A percentile compares a stretch with the other conserved stretches of the same genome.
Evolutionary conservation across 495 filamentous ascomycete genomes (phyloP).

Genomic region (Chaetomium tenue): DNA sequence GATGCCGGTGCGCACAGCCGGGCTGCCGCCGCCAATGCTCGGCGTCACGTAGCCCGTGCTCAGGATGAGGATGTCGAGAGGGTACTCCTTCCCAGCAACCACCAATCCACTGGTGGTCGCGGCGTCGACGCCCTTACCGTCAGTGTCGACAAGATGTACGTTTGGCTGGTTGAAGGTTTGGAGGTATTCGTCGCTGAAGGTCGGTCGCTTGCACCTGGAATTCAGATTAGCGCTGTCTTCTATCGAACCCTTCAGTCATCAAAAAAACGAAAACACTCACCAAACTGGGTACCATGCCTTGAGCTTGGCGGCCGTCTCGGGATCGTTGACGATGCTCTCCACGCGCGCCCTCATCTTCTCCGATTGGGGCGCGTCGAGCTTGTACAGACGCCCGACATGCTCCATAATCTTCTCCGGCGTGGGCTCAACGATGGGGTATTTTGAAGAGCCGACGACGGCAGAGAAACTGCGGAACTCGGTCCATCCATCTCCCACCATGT

Average conservation of each 20-base stretch:
- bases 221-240: neutral
- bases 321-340: constrained; percentile 45
- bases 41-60: constrained; percentile 50
- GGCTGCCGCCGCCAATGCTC: constrained; percentile 33
- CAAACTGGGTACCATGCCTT: constrained; percentile 47
- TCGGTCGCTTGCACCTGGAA: constrained; percentile 44
- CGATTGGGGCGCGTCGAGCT: constrained; percentile 27
- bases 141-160: constrained; percentile 54
- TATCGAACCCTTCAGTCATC: too few species aligned
- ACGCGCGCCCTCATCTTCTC: constrained; percentile 40
- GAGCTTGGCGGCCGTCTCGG: constrained; percentile 43
- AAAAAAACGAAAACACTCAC: constrained; percentile 14
- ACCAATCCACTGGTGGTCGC: constrained; percentile 43
- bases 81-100: constrained; percentile 39
- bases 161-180: constrained; percentile 45
- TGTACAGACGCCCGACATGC: constrained; percentile 36
- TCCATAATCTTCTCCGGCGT: constrained; percentile 39
- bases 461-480: constrained; percentile 32
- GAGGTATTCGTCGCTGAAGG: constrained; percentile 50
- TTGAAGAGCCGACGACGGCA: constrained; percentile 32
- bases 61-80: constrained; percentile 50
- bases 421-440: constrained; percentile 28
- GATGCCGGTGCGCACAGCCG: constrained; percentile 37
- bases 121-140: constrained; percentile 49
- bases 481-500: constrained; percentile 49